Evolutionary conservation across 108 stramenopile species (phyloP).

Genomic region (Discostella pseudostelligera): DNA sequence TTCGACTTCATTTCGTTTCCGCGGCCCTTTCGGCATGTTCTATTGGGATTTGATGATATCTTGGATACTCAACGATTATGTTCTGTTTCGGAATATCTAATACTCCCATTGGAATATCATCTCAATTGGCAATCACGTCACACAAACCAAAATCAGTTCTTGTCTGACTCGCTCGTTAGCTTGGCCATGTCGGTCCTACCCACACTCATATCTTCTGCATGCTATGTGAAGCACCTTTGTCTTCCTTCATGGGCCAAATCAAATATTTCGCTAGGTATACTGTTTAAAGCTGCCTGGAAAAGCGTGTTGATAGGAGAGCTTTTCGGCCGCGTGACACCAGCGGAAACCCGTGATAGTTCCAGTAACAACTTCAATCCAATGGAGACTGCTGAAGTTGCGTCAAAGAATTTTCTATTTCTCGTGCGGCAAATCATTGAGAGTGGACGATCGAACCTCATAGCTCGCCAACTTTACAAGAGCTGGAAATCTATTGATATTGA

Average conservation of each 20-base stretch:
- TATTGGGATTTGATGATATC: conserved; percentile 1
- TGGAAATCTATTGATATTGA: conserved; percentile 12
- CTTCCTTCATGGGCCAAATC: conserved; percentile 42
- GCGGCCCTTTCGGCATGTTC: conserved; percentile 5
- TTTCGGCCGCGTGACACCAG: background rate
- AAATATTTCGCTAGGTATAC: conserved; percentile 8
- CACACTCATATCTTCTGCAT: conserved; percentile 38
- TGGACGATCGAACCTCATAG: conserved; percentile 18
- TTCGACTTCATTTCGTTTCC: conserved; percentile 3
- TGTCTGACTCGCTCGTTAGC: conserved; percentile 22
- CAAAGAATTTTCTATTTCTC: conserved; percentile 21
- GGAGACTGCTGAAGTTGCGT: background rate
- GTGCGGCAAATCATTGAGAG: conserved; percentile 19
- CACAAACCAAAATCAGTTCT: background rate
- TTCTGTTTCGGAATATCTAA: conserved; percentile 12
- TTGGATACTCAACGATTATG: background rate
- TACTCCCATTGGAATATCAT: conserved; percentile 43
- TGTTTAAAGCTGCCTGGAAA: conserved; percentile 34
- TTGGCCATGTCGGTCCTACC: conserved; percentile 24
- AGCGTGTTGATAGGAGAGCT: conserved; percentile 17
- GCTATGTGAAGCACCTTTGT: conserved; percentile 34
- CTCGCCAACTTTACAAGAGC: conserved; percentile 10
- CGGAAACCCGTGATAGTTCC: too few species aligned
- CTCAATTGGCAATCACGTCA: conserved; percentile 2
- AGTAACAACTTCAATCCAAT: background rate